Evolutionary conservation across 2,329 filamentous ascomycete genomes (phyloP).

Genomic region (Ilyonectria robusta): DNA sequence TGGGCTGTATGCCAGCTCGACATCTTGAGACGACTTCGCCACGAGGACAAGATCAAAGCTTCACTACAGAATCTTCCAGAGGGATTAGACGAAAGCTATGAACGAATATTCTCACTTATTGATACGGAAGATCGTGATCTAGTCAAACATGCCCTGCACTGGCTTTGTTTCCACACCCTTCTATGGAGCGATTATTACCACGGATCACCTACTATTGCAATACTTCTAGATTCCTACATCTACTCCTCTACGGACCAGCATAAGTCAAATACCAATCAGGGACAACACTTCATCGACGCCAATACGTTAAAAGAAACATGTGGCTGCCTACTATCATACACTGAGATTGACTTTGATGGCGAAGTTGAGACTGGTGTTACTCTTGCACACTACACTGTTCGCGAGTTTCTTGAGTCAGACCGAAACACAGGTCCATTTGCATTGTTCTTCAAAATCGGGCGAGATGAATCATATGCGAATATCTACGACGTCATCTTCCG

Average conservation of each 20-base stretch:
- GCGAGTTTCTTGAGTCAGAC: conserved; percentile 9
- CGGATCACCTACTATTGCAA: no score
- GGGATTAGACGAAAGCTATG: conserved; percentile 10
- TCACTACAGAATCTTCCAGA: not conserved
- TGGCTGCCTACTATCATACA: conserved; percentile 9
- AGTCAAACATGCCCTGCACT: conserved; percentile 6
- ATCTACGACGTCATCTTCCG: not conserved
- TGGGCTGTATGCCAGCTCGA: conserved; percentile 17
- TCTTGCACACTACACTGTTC: conserved; percentile 14
- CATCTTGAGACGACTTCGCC: conserved; percentile 6
- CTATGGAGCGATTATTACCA: not conserved
- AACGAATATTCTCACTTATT: conserved; percentile 14
- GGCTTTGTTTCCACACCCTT: not conserved
- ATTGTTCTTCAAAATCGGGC: not conserved
- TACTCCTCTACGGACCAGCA: not conserved
- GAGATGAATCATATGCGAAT: not conserved
- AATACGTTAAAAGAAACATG: conserved; percentile 4
- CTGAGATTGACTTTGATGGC: not conserved
- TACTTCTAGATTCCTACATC: not conserved
- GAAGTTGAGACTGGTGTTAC: not conserved
- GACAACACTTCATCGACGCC: not conserved
- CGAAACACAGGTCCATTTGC: not conserved
- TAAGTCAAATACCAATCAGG: no score
- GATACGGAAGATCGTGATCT: not conserved
- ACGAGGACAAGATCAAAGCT: conserved; percentile 4